A percentile compares a stretch with the other conserved stretches of the same genome.
Conservation (phyloP, 2,329 filamentous ascomycete species). For the Fusarium beomiforme region DNA sequence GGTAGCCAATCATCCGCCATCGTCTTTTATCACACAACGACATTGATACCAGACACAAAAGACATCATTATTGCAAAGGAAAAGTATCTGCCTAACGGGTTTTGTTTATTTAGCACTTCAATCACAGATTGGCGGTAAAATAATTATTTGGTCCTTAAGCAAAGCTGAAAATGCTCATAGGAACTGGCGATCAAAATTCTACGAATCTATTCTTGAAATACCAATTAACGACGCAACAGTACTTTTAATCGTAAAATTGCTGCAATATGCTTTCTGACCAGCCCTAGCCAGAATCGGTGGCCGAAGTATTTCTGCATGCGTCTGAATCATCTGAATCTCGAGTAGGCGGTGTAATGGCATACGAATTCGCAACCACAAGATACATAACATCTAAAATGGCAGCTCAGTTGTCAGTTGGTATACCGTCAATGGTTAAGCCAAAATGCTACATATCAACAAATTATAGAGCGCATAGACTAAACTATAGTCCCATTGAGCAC, state of each 20-base stretch:
- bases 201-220: neutral
- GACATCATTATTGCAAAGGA: neutral
- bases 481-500: conserved; percentile 6
- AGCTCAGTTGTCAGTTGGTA: neutral
- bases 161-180: neutral
- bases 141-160: neutral
- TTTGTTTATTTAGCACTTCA: neutral
- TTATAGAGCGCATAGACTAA: no score
- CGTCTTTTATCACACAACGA: neutral
- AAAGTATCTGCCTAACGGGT: neutral
- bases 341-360: conserved; percentile 21
- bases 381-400: conserved; percentile 11
- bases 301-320: neutral
- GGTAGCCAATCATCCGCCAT: conserved; percentile 32
- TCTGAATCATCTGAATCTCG: conserved; percentile 8
- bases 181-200: neutral
- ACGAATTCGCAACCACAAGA: neutral
- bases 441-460: neutral
- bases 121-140: neutral
- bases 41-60: neutral
- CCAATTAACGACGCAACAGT: neutral
- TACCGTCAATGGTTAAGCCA: neutral
- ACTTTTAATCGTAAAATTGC: neutral
- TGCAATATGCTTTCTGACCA: neutral
- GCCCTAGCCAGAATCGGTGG: neutral